Evolutionary conservation across 805 yeast genomes (phyloP).

Genomic region (Monosporozyma servazzii): DNA sequence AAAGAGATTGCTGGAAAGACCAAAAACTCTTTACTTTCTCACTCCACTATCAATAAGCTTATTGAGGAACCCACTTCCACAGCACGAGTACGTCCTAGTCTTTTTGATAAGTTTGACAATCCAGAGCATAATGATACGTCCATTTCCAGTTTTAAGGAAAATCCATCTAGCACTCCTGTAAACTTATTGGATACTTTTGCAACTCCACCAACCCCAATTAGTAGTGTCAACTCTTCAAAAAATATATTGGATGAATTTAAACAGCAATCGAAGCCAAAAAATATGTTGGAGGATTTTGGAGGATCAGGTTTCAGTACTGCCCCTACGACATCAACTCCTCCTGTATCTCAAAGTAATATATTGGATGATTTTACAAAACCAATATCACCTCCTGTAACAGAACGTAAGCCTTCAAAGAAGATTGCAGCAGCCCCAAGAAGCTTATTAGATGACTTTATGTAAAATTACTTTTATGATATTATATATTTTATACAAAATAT

Average conservation of each 20-base stretch:
- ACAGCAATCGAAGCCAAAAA: not conserved
- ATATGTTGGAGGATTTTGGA: constrained; percentile 7
- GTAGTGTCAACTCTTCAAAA: constrained; percentile 1
- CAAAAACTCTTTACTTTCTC: not conserved
- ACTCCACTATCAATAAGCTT: constrained; percentile 5
- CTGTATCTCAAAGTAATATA: constrained; percentile 2
- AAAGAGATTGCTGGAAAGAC: constrained; percentile 3
- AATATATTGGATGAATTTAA: constrained; percentile 15
- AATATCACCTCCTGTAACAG: not conserved
- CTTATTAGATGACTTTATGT: constrained; percentile 29
- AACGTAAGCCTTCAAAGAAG: not conserved
- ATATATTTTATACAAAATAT: not conserved
- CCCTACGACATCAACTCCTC: not conserved
- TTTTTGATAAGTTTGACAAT: constrained; percentile 24
- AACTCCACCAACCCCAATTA: not conserved
- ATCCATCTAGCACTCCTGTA: not conserved
- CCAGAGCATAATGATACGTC: not conserved
- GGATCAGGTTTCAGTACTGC: not conserved
- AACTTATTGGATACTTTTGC: constrained; percentile 2
- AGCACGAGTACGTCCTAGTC: constrained; percentile 18
- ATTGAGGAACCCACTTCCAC: constrained; percentile 16
- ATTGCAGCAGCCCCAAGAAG: constrained; percentile 17
- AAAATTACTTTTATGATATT: constrained; percentile 5
- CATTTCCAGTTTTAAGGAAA: not conserved
- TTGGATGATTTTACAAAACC: constrained; percentile 2